Percentiles rank a stretch among this genome's conserved stretches.
phyloP scores from a whole-genome alignment of 2,329 filamentous ascomycete genomes.

The Colletotrichum phormii region DNA sequence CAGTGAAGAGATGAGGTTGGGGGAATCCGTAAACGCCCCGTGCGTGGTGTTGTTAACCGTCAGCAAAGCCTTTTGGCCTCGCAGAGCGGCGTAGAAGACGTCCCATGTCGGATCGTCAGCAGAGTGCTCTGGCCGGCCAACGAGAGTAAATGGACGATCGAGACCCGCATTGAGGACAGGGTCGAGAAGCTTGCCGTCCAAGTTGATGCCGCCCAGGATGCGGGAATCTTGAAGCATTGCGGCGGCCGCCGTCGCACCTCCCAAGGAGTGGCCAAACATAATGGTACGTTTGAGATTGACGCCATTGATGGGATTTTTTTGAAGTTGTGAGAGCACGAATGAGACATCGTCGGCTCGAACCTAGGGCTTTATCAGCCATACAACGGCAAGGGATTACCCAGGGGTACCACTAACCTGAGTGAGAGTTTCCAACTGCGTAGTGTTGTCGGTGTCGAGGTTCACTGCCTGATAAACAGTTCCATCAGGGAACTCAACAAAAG shows the following conservation, averaged over 20 bases:
- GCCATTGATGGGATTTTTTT: constrained; percentile 40
- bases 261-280: constrained; percentile 54
- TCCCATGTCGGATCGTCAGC: constrained; percentile 47
- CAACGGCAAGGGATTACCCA: neutral
- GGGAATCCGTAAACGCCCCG: constrained; percentile 47
- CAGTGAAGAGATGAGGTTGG: constrained; percentile 42
- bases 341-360: constrained; percentile 49
- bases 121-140: constrained; percentile 45
- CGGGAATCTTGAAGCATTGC: constrained; percentile 46
- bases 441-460: constrained; percentile 39
- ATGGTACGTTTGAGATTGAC: constrained; percentile 45
- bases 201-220: constrained; percentile 51
- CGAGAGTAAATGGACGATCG: constrained; percentile 44
- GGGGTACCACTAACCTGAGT: constrained; percentile 35
- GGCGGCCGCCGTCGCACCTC: constrained; percentile 50
- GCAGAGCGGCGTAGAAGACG: constrained; percentile 43
- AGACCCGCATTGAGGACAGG: constrained; percentile 44
- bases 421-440: constrained; percentile 36
- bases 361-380: constrained; percentile 29
- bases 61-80: constrained; percentile 41
- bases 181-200: constrained; percentile 53
- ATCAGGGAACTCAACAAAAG: constrained; percentile 59
- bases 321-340: constrained; percentile 51
- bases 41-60: constrained; percentile 43
- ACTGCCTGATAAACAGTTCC: constrained; percentile 43